Evolutionary conservation across 805 yeast genomes (phyloP), one percentile per base, ranked within the genome.

Genomic region (Yarrowia sp.): DNA sequence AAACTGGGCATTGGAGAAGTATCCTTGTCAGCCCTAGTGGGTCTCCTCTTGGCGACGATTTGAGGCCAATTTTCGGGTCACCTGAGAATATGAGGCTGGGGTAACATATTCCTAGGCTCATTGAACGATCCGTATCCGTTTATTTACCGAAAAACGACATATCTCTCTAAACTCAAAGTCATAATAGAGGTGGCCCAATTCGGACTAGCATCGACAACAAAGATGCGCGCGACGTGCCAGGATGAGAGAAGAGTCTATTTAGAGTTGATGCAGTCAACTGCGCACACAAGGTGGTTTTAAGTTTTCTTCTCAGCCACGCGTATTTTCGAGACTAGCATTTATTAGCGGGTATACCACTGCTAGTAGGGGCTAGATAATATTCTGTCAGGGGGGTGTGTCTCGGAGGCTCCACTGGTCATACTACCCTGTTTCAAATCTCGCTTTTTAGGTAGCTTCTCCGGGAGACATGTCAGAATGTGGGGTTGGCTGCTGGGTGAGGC

Each of bases 181-280:
- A 14, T 19, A 55, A 40, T 40, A 55, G 46, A 40, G 41, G 26
- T 41, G 46, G 35, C 61, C 46, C 61, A 55, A 55, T 55, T 55
- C 61, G 61, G 61, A 55, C 61, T 40, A 40, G 59, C 16, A 8
- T 19, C 32, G 43, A 53, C n/a, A 55, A 55, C 61, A 55, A 55
- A 40, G 61, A 55, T 55, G 46, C 46, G 59, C 59, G 61, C 61
- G 61, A 55, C 61, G 61, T 55, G 61, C 46, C 46, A 55, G 35
- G 58, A 16, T 3, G 45, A 35, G 35, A 22, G 32, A 52, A 53
- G n/a, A 38, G 38, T 15, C 53, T 49, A 49, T 19, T 32, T 46
- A 46, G 32, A 22, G 15, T 46, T 46, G 7, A 10, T 26, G 36
- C 36, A 22, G 32, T 26, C 32, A 22, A 22, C 19, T 46, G 50